Percentiles rank a stretch among this genome's conserved stretches.
Conservation (phyloP, 495 filamentous ascomycete species). For the Aspergillus nanangensis region DNA sequence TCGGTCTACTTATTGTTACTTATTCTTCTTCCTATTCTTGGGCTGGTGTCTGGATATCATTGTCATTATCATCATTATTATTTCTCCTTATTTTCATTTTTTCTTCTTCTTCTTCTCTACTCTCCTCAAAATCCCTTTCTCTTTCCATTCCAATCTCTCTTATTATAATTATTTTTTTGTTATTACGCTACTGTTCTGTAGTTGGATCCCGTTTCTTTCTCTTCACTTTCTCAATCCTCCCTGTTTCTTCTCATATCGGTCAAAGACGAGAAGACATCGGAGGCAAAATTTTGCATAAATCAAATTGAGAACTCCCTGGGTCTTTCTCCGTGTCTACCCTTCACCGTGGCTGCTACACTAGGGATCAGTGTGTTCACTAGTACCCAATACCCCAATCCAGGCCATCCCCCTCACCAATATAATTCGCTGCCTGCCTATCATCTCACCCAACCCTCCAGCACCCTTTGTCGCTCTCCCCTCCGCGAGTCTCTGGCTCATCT, state of each 20-base stretch:
- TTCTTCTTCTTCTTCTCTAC: background rate
- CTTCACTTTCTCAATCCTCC: background rate
- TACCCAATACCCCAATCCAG: slow-evolving; percentile 27
- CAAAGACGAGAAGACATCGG: background rate
- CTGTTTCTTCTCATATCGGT: background rate
- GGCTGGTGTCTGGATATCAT: no score
- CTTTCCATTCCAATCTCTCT: background rate
- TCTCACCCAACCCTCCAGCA: slow-evolving; percentile 19
- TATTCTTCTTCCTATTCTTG: no score
- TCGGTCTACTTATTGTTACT: no score
- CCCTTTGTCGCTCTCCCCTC: slow-evolving; percentile 35
- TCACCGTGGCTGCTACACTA: slow-evolving; percentile 44
- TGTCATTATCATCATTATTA: no score
- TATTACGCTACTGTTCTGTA: no score
- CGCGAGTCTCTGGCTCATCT: slow-evolving; percentile 31
- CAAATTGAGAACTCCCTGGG: background rate
- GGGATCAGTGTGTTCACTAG: slow-evolving; percentile 35
- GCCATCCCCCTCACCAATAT: slow-evolving; percentile 33
- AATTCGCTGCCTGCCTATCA: slow-evolving; percentile 24
- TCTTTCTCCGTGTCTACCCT: slow-evolving; percentile 1
- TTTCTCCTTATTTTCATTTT: background rate
- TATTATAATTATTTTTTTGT: background rate
- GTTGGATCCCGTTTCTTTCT: background rate
- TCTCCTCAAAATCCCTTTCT: background rate
- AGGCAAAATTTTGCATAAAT: background rate